Base-by-base conservation (phyloP, 306 rosid genomes). In the Cucurbita maxima region DNA sequence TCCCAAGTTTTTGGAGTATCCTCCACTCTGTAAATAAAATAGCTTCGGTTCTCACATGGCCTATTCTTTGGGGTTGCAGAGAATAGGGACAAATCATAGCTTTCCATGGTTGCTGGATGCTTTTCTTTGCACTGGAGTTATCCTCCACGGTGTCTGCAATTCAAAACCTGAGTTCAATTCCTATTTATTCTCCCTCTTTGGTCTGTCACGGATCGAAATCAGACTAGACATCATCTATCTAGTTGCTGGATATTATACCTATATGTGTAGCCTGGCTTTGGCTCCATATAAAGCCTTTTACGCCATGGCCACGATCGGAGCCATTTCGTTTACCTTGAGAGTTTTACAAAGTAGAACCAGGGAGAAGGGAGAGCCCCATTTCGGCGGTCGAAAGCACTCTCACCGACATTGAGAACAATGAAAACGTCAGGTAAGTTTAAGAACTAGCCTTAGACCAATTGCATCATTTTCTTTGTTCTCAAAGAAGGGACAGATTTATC, bases 71-170 rank as follows among this genome's bases (percentile, higher is more conserved):
- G 81, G 69, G 73, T 78, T 83, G 82, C 85, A 94, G 99, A 94
- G 97, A 81, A 72, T 89, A 76, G 92, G 91, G 13, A 79, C 80
- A 83, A 91, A 89, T 30, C 85, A 82, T 82, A 84, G 87, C 77
- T 82, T 87, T 55, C 96, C 97, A 5, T 85, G 96, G 96, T 64
- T 94, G 41, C 62, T 94, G 87, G 99, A 94, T 88, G 85, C 96
- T 8, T 78, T 84, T 76, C 92, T 91, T 78, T 84, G 86, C 83
- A 77, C 80, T 3, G 92, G 99, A 34, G 84, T 89, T 83, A 89
- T 94, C 81, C 91, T 94, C 82, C 97, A 94, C 60, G 96, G 97
- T 30, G 64, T 89, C 68, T 88, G 87, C 86, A 86, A 75, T 37
- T 80, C 96, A 13, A 89, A 84, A 78, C 99, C 96, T 0, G 88